A percentile compares a stretch with the other conserved stretches of the same genome.
These are phyloP conservation scores for Helminthosporium solani DNA, from an alignment of 2,329 filamentous ascomycete genomes.

Conservation along the genomic window DNA sequence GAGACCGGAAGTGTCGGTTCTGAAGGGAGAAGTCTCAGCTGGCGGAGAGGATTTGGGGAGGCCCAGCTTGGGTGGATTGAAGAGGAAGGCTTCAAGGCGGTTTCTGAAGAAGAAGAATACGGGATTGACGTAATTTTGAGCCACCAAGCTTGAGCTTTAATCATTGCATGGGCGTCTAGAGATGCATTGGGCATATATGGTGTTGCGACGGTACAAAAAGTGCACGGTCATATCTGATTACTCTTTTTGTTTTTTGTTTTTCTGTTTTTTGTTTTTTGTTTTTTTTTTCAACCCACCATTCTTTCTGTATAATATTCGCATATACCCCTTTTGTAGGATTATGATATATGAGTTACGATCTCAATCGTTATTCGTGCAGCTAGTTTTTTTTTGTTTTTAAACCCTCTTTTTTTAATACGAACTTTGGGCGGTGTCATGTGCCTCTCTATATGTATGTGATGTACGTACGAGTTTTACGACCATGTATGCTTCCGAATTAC, in stretches of 20 bases:
- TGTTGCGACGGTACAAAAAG: background rate
- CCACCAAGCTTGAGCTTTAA: too few relatives aligned
- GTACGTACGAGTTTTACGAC: too few relatives aligned
- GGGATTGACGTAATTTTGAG: background rate
- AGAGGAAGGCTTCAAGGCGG: conserved; percentile 24
- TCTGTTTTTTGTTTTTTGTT: background rate
- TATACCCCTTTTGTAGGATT: conserved; percentile 12
- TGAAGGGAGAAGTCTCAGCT: conserved; percentile 14
- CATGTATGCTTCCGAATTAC: too few relatives aligned
- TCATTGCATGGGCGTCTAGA: too few relatives aligned
- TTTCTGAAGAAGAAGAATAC: conserved; percentile 19
- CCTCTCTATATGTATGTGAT: too few relatives aligned
- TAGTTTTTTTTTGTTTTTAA: too few relatives aligned
- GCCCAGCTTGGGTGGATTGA: conserved; percentile 20
- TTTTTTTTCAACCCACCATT: conserved; percentile 1
- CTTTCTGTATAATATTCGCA: conserved; percentile 7
- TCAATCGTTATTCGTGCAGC: background rate
- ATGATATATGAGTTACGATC: conserved; percentile 8
- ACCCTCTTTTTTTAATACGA: too few relatives aligned
- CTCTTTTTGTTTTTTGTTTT: conserved; percentile 1
- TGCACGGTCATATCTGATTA: background rate
- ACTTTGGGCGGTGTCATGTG: too few relatives aligned
- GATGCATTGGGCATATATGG: background rate
- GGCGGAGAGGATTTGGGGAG: conserved; percentile 17
- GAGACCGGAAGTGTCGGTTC: background rate